Evolutionary conservation across 1,139 yeast genomes (phyloP), one percentile per base, ranked within the genome.

Genomic region (Meyerozyma smithsonii): DNA sequence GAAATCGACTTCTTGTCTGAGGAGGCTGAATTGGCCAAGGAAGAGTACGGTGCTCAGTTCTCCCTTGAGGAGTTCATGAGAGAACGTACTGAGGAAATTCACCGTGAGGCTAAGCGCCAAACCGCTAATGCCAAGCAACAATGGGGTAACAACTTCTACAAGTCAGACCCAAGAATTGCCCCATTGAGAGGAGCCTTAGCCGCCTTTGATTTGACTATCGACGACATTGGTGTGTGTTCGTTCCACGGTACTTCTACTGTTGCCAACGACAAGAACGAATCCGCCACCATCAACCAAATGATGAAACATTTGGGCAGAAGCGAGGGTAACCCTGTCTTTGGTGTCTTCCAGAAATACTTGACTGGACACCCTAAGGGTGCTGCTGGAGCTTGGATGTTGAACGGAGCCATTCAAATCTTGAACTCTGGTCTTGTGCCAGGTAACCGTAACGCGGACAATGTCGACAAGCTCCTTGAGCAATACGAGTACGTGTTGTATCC

Each of bases 321-420:
- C 43, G 90, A 87, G 72, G 99, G 99, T 73, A 94, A 92, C 72
- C 96, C 98, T 51, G 89, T 94, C 41, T 77, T 84, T 55, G 97
- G 97, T 78, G 95, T 92, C 41, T 90, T 92, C 95, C 99, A 92
- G 71, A 92, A 92, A 71, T 92, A 79, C 81, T 79, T 92, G 60
- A 92, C 99, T 57, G 99, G 98, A 71, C 99, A 92, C 74, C 98
- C 98, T 59, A 92, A 92, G 84, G 99, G 98, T 79, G 98, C 98
- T 55, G 99, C 99, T 43, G 98, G 97, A 77, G 97, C 99, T 47
- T 92, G 98, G 98, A 92, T 94, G 98, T 74, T 92, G 77, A 94
- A 92, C 67, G 99, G 99, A 69, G 96, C 90, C 46, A 74, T 92
- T 53, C 99, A 92, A 74, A 84, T 90, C 52, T 75, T 92, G 64